Evolutionary conservation across 2,329 filamentous ascomycete genomes (phyloP).

Genomic region (Canariomyces notabilis): DNA sequence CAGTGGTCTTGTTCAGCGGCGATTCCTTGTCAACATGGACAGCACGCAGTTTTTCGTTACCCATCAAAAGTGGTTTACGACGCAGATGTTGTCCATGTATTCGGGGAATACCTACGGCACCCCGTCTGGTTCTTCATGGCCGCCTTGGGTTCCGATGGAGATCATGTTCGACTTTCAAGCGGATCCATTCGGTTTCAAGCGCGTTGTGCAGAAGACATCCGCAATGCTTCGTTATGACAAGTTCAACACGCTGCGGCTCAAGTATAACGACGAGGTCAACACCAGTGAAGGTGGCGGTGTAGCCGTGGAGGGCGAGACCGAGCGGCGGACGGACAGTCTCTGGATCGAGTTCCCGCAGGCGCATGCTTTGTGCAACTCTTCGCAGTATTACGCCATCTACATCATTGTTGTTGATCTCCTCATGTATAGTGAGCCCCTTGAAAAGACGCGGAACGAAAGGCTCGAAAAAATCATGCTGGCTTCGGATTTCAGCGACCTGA

Average conservation of each 20-base stretch:
- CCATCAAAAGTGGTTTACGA: constrained; percentile 83
- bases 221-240: constrained; percentile 94
- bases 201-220: constrained; percentile 94
- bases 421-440: constrained; percentile 90
- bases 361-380: constrained; percentile 91
- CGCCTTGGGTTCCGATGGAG: constrained; percentile 96
- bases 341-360: constrained; percentile 96
- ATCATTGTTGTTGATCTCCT: constrained; percentile 95
- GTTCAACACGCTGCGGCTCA: constrained; percentile 92
- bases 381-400: constrained; percentile 96
- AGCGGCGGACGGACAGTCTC: constrained; percentile 88
- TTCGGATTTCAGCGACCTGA: constrained; percentile 95
- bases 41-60: constrained; percentile 98
- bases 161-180: constrained; percentile 96
- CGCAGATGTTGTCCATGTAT: constrained; percentile 84
- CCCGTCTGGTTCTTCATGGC: constrained; percentile 80
- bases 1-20: constrained; percentile 88
- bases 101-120: constrained; percentile 91
- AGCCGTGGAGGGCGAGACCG: constrained; percentile 51
- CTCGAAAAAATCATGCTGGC: constrained; percentile 98
- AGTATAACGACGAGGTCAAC: constrained; percentile 92
- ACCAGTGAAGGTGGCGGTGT: constrained; percentile 50
- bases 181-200: constrained; percentile 95
- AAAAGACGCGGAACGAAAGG: constrained; percentile 93
- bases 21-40: constrained; percentile 93